These are phyloP conservation scores for Trichoderma aggressivum DNA, from an alignment of 2,329 filamentous ascomycete genomes.

Conservation along the genomic window DNA sequence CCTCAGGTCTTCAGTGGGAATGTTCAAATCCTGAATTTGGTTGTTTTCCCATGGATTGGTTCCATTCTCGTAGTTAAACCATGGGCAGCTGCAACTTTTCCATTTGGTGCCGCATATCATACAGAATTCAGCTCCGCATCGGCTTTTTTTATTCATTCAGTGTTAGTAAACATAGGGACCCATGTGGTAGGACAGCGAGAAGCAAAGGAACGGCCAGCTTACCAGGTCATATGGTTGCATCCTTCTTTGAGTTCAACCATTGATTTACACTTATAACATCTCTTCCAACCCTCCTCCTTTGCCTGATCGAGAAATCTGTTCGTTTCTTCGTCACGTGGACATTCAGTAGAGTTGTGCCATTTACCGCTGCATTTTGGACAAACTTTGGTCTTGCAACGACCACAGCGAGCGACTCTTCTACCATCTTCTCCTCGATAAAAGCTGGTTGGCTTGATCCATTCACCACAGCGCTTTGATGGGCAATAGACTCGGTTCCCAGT, in stretches of 20 bases:
- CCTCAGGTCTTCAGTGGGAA: conserved; percentile 32
- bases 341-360: conserved; percentile 68
- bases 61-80: conserved; percentile 62
- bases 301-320: conserved; percentile 61
- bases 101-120: conserved; percentile 79
- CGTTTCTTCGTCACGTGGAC: conserved; percentile 67
- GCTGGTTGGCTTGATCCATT: conserved; percentile 73
- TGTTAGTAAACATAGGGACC: background rate
- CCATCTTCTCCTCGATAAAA: conserved; percentile 54
- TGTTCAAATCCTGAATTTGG: conserved; percentile 47
- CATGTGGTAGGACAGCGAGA: conserved; percentile 20
- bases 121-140: conserved; percentile 80
- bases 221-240: conserved; percentile 88
- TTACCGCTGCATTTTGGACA: conserved; percentile 71
- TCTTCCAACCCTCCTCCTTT: conserved; percentile 67
- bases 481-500: conserved; percentile 76
- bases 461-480: conserved; percentile 66
- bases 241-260: conserved; percentile 79
- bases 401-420: conserved; percentile 66
- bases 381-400: conserved; percentile 68
- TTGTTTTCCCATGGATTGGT: conserved; percentile 15
- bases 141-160: conserved; percentile 45
- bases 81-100: conserved; percentile 80
- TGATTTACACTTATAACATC: conserved; percentile 69
- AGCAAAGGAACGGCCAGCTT: conserved; percentile 31